Percentiles rank a stretch among this genome's conserved stretches.
These are phyloP conservation scores for Botrytis deweyae DNA, from an alignment of 2,329 filamentous ascomycete genomes.

Conservation along the genomic window DNA sequence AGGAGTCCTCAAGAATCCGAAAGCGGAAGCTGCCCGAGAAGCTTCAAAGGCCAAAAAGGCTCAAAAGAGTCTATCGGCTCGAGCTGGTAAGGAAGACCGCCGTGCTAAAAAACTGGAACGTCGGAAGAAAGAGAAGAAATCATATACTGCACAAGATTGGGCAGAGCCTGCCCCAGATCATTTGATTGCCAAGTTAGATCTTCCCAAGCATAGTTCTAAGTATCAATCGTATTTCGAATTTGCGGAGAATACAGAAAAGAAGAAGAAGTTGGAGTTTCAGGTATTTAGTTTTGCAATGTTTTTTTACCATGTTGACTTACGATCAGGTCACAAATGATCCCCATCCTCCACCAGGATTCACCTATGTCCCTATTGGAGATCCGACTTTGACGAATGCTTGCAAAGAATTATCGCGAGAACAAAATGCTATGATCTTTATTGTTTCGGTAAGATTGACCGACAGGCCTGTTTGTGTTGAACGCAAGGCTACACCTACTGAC, in stretches of 20 bases:
- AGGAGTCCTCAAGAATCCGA: neutral
- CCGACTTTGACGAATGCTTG: conserved; percentile 59
- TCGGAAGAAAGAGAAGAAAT: conserved; percentile 35
- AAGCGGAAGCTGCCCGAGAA: neutral
- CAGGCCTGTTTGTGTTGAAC: conserved; percentile 1
- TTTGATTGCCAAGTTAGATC: conserved; percentile 37
- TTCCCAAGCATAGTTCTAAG: conserved; percentile 45
- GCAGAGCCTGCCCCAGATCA: conserved; percentile 35
- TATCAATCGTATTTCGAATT: conserved; percentile 64
- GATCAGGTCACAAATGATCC: conserved; percentile 52
- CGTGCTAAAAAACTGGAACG: conserved; percentile 33
- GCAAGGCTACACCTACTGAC: conserved; percentile 18
- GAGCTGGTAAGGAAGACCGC: conserved; percentile 30
- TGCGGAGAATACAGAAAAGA: conserved; percentile 63
- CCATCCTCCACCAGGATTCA: conserved; percentile 58
- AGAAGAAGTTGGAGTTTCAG: conserved; percentile 62
- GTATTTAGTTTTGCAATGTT: conserved; percentile 43
- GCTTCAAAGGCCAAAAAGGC: neutral
- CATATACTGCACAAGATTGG: conserved; percentile 35
- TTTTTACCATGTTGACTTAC: conserved; percentile 24
- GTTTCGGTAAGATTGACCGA: conserved; percentile 54
- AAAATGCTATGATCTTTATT: conserved; percentile 64
- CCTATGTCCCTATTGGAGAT: conserved; percentile 62
- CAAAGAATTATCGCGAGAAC: conserved; percentile 63
- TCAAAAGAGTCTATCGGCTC: conserved; percentile 15